A percentile compares a stretch with the other conserved stretches of the same genome.
These are phyloP conservation scores for Taphrina wiesneri DNA, from an alignment of 1,139 yeast genomes.

Conservation along the genomic window DNA sequence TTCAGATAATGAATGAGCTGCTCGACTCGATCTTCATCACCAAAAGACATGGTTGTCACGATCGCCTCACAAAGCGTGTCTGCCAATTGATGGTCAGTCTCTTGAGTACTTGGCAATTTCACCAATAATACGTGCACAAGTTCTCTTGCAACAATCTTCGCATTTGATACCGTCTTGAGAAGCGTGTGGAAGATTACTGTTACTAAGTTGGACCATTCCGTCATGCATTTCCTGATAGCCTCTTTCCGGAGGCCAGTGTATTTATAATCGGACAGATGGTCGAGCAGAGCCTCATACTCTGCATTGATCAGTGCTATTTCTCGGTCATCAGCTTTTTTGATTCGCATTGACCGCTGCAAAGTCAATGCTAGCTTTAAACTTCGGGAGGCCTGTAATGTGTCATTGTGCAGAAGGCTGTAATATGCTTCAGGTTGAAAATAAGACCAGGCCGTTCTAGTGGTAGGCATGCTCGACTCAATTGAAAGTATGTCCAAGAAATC, in stretches of 20 bases:
- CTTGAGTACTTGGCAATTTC: constrained; percentile 1
- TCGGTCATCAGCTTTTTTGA: background rate
- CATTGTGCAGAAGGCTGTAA: background rate
- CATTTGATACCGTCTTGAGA: background rate
- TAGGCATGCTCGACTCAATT: background rate
- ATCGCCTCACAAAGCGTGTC: background rate
- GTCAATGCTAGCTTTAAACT: background rate
- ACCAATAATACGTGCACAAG: background rate
- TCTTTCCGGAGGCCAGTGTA: background rate
- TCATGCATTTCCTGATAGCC: background rate
- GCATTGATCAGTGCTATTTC: background rate
- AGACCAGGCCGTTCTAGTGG: background rate
- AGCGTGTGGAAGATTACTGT: background rate
- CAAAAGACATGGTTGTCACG: background rate
- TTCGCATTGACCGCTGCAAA: background rate
- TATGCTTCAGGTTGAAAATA: background rate
- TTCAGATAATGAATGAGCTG: background rate
- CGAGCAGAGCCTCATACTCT: background rate
- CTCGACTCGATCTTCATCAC: background rate
- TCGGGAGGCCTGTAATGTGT: background rate
- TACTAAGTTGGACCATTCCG: background rate
- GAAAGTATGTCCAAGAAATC: background rate
- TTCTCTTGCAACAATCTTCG: background rate
- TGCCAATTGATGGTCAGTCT: background rate
- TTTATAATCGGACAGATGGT: background rate